Conservation (phyloP, 768 basidiomycete species). For the Gloeophyllum trabeum region DNA sequence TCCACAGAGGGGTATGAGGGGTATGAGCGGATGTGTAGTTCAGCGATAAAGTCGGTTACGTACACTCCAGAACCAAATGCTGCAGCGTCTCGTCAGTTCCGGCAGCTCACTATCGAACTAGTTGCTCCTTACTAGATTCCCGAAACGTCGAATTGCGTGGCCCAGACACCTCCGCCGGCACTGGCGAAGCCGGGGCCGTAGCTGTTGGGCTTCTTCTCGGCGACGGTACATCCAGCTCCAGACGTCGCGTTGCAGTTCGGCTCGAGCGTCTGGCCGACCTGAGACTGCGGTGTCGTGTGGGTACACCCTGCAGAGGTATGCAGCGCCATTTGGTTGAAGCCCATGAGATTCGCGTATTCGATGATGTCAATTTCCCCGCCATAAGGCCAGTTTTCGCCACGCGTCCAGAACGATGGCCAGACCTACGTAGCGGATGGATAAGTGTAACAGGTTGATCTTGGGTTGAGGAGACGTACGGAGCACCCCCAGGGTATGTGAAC, state of each 20-base stretch:
- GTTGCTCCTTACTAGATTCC: constrained; percentile 31
- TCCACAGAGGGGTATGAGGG: too few relatives aligned
- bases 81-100: constrained; percentile 5
- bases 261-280: constrained; percentile 7
- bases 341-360: neutral
- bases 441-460: neutral
- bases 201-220: constrained; percentile 23
- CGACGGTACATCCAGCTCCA: constrained; percentile 24
- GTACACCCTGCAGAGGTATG: constrained; percentile 5
- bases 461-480: too few relatives aligned
- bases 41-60: constrained; percentile 11
- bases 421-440: too few relatives aligned
- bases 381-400: neutral
- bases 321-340: neutral
- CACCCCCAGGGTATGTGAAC: too few relatives aligned
- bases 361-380: constrained; percentile 33
- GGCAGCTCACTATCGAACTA: neutral
- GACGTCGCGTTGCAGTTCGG: constrained; percentile 19
- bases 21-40: neutral
- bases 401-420: constrained; percentile 2
- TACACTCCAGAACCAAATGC: constrained; percentile 35
- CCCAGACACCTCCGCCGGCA: constrained; percentile 53
- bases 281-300: neutral
- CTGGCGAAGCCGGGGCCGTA: constrained; percentile 29
- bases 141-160: constrained; percentile 52